Evolutionary conservation across 768 basidiomycete genomes (phyloP).

Genomic region (Tricholoma matsutake): DNA sequence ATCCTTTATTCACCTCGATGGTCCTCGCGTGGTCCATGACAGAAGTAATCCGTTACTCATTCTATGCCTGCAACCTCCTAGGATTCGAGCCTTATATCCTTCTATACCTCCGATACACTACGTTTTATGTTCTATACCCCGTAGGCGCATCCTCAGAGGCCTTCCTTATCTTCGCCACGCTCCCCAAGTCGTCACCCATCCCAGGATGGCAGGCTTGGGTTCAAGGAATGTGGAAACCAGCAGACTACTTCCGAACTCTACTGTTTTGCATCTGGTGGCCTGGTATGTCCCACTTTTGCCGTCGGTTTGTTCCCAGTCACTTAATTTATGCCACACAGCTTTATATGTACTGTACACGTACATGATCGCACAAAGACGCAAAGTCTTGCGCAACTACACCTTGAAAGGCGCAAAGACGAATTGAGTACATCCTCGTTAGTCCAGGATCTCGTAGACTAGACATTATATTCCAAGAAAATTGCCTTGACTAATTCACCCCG

Average conservation of each 20-base stretch:
- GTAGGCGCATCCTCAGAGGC: constrained; percentile 91
- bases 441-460: neutral
- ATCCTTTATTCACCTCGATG: constrained; percentile 87
- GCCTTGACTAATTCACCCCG: constrained; percentile 4
- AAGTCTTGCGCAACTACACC: constrained; percentile 30
- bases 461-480: neutral
- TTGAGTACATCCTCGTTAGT: neutral
- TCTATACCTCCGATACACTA: constrained; percentile 81
- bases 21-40: constrained; percentile 89
- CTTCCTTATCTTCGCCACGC: constrained; percentile 72
- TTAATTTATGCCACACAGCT: constrained; percentile 27
- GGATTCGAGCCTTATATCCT: constrained; percentile 50
- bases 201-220: constrained; percentile 42
- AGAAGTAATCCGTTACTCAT: constrained; percentile 89
- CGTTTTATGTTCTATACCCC: constrained; percentile 93
- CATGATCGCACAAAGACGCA: constrained; percentile 52
- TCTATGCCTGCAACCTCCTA: constrained; percentile 72
- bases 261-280: constrained; percentile 89
- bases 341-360: constrained; percentile 51
- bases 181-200: constrained; percentile 49
- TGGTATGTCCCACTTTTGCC: constrained; percentile 41
- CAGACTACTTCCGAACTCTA: constrained; percentile 54
- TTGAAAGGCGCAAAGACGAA: constrained; percentile 9
- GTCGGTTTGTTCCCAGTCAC: neutral
- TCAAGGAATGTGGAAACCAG: constrained; percentile 46